Conservation (phyloP, 495 filamentous ascomycete species). For the Lichenothelia convexa region DNA sequence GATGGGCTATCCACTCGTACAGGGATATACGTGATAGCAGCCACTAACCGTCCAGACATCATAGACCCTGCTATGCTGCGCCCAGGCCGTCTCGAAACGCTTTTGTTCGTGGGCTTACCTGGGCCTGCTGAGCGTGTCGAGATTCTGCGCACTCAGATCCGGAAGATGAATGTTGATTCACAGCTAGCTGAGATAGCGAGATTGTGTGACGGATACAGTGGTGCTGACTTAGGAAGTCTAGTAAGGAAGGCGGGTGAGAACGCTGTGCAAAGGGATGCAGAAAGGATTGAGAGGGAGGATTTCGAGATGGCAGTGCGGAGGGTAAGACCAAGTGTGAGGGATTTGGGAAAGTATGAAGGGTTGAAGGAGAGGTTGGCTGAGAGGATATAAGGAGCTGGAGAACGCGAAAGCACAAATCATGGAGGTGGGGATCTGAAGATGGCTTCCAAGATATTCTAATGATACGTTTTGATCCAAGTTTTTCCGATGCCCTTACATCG, state of each 20-base stretch:
- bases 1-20: slow-evolving; percentile 66
- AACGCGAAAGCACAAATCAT: too few species aligned
- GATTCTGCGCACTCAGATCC: slow-evolving; percentile 61
- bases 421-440: too few species aligned
- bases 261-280: slow-evolving; percentile 39
- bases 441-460: too few species aligned
- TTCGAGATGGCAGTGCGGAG: slow-evolving; percentile 55
- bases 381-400: not conserved
- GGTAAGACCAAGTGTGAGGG: slow-evolving; percentile 65
- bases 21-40: slow-evolving; percentile 88
- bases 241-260: slow-evolving; percentile 59
- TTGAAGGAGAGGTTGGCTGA: slow-evolving; percentile 24
- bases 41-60: slow-evolving; percentile 89
- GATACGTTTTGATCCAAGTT: too few species aligned
- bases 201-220: slow-evolving; percentile 71
- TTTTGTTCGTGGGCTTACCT: slow-evolving; percentile 80
- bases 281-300: slow-evolving; percentile 32
- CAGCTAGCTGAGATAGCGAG: slow-evolving; percentile 42
- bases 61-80: slow-evolving; percentile 93
- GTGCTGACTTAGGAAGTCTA: slow-evolving; percentile 70
- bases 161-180: slow-evolving; percentile 34
- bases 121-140: slow-evolving; percentile 60
- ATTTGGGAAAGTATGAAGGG: slow-evolving; percentile 50
- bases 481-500: too few species aligned
- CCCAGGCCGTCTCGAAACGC: slow-evolving; percentile 74